phyloP scores from a whole-genome alignment of 306 rosid genomes.

The Canavalia ensiformis region DNA sequence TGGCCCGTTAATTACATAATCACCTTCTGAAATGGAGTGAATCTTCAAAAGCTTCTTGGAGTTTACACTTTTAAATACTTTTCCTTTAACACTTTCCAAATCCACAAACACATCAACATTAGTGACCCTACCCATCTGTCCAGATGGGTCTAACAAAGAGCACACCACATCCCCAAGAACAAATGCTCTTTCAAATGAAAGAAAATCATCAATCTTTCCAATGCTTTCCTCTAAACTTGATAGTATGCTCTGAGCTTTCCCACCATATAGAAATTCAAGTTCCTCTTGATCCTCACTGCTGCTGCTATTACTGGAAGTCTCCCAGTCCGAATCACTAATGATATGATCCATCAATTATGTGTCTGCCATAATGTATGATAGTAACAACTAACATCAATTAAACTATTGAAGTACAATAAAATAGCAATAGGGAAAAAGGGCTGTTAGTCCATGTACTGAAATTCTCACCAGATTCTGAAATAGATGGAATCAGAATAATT shows the following conservation, averaged over 20 bases:
- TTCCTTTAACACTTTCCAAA: slow-evolving; percentile 77
- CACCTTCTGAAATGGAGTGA: slow-evolving; percentile 78
- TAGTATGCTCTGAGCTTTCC: slow-evolving; percentile 84
- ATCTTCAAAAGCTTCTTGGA: slow-evolving; percentile 69
- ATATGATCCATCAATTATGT: slow-evolving; percentile 68
- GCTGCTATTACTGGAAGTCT: slow-evolving; percentile 80
- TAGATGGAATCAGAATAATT: slow-evolving; percentile 42
- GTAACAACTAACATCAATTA: slow-evolving; percentile 25
- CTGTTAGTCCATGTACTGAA: slow-evolving; percentile 36
- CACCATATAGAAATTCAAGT: slow-evolving; percentile 68
- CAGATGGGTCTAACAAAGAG: slow-evolving; percentile 70
- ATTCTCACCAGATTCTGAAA: slow-evolving; percentile 49
- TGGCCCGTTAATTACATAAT: slow-evolving; percentile 75
- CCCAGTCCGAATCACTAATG: slow-evolving; percentile 87
- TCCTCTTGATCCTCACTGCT: slow-evolving; percentile 87
- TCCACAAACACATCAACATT: slow-evolving; percentile 74
- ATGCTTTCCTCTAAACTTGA: slow-evolving; percentile 90
- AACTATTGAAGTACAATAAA: slow-evolving; percentile 22
- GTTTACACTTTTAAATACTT: slow-evolving; percentile 64
- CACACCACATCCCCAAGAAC: slow-evolving; percentile 85
- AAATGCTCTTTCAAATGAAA: slow-evolving; percentile 87
- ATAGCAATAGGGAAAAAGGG: slow-evolving; percentile 19
- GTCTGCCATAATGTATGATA: slow-evolving; percentile 57
- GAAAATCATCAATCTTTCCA: slow-evolving; percentile 89
- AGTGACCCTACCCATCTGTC: slow-evolving; percentile 88